Evolutionary conservation across 176 grass and related monocot species (phyloP).

Genomic region (Bothriochloa decipiens): DNA sequence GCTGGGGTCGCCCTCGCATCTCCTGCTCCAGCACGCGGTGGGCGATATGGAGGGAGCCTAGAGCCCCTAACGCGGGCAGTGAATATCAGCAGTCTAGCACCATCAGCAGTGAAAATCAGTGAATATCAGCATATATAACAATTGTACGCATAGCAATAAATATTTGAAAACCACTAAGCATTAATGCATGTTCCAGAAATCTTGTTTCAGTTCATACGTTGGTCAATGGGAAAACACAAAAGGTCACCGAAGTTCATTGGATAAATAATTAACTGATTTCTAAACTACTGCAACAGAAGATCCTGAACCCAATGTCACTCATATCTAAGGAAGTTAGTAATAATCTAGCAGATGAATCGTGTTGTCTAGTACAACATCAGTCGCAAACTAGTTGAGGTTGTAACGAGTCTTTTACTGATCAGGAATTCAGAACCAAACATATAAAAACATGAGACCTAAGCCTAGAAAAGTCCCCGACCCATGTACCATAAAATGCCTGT

Average conservation of each 20-base stretch:
- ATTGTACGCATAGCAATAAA: not conserved
- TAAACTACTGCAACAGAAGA: not conserved
- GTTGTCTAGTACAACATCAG: too few species aligned
- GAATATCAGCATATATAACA: too few species aligned
- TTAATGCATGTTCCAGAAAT: conserved; percentile 9
- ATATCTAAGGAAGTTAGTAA: not conserved
- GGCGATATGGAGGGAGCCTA: too few species aligned
- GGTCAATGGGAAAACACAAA: not conserved
- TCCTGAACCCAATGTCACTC: not conserved
- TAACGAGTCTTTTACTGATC: not conserved
- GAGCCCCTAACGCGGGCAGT: too few species aligned
- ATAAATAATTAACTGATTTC: conserved; percentile 20
- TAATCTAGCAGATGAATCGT: too few species aligned
- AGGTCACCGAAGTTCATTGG: not conserved
- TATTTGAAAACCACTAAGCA: not conserved
- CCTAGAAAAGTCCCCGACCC: not conserved
- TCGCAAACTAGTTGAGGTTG: not conserved
- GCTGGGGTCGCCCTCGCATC: too few species aligned
- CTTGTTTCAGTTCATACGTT: not conserved
- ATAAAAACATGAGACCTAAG: not conserved
- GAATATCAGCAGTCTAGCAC: too few species aligned
- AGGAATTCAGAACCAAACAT: not conserved
- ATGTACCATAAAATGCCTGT: not conserved
- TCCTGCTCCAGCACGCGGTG: too few species aligned
- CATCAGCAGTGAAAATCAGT: too few species aligned